phyloP scores from a whole-genome alignment of 108 stramenopile genomes.

The Mediolabrus comicus region DNA sequence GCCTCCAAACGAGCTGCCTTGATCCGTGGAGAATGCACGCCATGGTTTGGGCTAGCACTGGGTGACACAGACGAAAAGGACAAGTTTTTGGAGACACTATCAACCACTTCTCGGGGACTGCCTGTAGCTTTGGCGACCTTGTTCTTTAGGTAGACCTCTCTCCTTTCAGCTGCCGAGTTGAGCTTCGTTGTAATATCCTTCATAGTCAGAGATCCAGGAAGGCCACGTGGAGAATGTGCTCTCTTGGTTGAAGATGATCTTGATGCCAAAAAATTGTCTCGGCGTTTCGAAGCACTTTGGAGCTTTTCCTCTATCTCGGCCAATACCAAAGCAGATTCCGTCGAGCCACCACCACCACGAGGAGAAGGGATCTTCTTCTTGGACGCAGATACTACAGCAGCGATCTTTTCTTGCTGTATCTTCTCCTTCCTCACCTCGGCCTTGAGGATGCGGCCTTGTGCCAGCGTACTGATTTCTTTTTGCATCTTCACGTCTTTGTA shows the following conservation, averaged over 20 bases:
- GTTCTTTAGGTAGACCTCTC: conserved; percentile 15
- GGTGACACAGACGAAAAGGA: conserved; percentile 18
- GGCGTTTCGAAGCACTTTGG: neutral
- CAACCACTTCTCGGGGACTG: neutral
- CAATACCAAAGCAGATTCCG: neutral
- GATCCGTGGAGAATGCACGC: conserved; percentile 6
- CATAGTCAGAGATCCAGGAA: neutral
- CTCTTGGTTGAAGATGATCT: neutral
- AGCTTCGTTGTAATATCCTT: neutral
- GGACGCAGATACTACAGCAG: neutral
- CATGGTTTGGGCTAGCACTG: neutral
- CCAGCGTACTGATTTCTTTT: neutral
- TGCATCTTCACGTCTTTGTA: neutral
- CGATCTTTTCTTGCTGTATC: conserved; percentile 22
- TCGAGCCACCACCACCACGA: neutral
- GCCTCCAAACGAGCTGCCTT: conserved; percentile 15
- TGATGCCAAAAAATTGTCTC: neutral
- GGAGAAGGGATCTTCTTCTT: conserved; percentile 3
- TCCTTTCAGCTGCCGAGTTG: conserved; percentile 13
- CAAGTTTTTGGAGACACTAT: conserved; percentile 5
- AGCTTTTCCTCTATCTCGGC: neutral
- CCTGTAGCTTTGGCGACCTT: conserved; percentile 11
- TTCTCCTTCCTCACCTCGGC: conserved; percentile 8
- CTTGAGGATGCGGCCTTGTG: conserved; percentile 16
- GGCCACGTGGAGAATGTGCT: neutral